A percentile compares a stretch with the other conserved stretches of the same genome.
Evolutionary conservation across 2,329 filamentous ascomycete species (phyloP).

Genomic region (Triangularia setosa): DNA sequence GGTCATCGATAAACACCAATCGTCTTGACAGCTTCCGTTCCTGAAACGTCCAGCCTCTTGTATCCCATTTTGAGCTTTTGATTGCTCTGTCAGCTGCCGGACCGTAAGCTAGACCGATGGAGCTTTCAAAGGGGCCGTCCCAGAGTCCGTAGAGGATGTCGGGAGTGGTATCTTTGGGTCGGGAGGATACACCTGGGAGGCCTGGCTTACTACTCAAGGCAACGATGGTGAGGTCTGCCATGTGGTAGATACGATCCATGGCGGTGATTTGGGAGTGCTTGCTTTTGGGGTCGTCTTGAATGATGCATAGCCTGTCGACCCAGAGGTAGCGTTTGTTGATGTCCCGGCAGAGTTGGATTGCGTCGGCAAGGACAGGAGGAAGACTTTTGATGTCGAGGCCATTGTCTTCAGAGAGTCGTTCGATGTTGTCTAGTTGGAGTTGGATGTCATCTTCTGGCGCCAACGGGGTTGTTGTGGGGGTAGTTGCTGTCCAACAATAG

Average conservation of each 20-base stretch:
- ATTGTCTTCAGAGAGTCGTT: not conserved
- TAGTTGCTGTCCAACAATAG: not conserved
- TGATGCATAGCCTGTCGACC: not conserved
- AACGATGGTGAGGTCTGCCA: not conserved
- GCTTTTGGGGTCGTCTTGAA: not conserved
- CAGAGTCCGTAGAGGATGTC: not conserved
- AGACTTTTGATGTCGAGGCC: not conserved
- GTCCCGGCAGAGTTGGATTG: not conserved
- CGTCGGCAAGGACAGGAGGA: not conserved
- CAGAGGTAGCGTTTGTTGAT: not conserved
- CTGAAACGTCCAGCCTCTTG: not conserved
- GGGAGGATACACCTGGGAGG: not conserved
- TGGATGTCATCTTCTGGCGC: not conserved
- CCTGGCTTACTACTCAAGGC: not conserved
- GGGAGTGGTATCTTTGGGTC: not conserved
- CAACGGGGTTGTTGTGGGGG: not conserved
- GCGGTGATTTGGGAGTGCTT: not conserved
- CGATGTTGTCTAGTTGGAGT: not conserved
- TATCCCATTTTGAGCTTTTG: not conserved
- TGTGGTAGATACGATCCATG: not conserved
- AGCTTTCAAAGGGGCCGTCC: not conserved
- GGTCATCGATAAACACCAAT: not conserved
- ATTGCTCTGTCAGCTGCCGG: not conserved
- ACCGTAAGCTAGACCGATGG: not conserved
- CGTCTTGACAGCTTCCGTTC: not conserved